Evolutionary conservation across 2,329 filamentous ascomycete genomes (phyloP), one percentile per base, ranked within the genome.

Genomic region (Pestalotiopsis sp.): DNA sequence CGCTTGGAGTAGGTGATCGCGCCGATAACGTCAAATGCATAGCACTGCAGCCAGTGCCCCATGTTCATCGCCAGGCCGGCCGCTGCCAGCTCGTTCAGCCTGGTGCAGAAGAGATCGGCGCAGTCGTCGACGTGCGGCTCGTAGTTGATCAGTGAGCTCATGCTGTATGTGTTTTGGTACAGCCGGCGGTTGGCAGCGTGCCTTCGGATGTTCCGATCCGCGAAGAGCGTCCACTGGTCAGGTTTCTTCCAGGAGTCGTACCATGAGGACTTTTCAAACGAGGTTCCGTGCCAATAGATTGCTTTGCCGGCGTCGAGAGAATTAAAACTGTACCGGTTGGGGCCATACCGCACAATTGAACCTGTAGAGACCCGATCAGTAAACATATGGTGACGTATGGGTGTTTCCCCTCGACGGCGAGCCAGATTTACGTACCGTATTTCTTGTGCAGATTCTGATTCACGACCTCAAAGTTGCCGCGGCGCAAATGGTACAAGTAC

Each of bases 251-350:
- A 81, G 1, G 76, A 65, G 0, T 70, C 45, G 38, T 81, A 82
- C 77, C 78, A 81, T 0, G 73, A 65, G 0, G 78, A 80, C 68
- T 82, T 82, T 11, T 72, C 23, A 61, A 78, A 80, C 17, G 73
- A 72, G 38, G 72, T 76, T 0, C 81, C 81, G 4, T 76, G 75
- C 2, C 81, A 81, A 70, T 85, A 85, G 23, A 86, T 81, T 0
- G 72, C 76, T 67, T 82, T 84, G 2, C 80, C 71, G 0, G 82
- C 83, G 0, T 79, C 73, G 0, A 78, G 75, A 66, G 84, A 80
- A 41, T 78, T 78, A 69, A 87, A 77, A 45, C 81, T 84, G 67
- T 85, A 86, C 7, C 85, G 80, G 20, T 84, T 79, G 0, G 84
- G 84, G 0, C 82, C 83, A 67, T 86, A 81, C 0, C 85, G 82